Evolutionary conservation across 2,329 filamentous ascomycete species (phyloP).

Genomic region (Aschersonia sp.): DNA sequence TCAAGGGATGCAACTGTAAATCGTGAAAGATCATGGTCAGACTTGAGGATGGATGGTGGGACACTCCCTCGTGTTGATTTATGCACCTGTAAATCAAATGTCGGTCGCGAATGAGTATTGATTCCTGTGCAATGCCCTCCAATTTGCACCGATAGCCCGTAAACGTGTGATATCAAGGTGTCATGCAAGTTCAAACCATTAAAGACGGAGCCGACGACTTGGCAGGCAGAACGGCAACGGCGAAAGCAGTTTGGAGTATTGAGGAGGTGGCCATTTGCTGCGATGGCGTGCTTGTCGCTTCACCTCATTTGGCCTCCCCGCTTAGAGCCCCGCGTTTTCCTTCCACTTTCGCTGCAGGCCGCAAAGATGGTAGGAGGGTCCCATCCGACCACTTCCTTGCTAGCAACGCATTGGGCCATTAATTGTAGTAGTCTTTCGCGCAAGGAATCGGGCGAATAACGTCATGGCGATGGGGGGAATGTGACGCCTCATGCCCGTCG

Average conservation of each 20-base stretch:
- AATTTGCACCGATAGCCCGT: no score
- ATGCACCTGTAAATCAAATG: slow-evolving; percentile 17
- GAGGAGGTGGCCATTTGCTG: no score
- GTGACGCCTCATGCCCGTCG: no score
- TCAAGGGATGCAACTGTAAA: no score
- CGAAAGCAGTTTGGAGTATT: no score
- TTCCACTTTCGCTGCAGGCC: not conserved
- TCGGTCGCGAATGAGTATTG: slow-evolving; percentile 4
- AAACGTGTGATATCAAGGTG: not conserved
- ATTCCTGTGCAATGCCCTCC: not conserved
- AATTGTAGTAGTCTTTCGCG: not conserved
- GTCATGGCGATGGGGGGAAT: not conserved
- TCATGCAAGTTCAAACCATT: not conserved
- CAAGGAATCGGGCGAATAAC: not conserved
- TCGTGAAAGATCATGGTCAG: no score
- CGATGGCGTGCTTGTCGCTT: slow-evolving; percentile 5
- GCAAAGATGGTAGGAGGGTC: no score
- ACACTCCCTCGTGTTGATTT: no score
- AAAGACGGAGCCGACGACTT: no score
- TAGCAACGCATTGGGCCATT: not conserved
- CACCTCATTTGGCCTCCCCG: not conserved
- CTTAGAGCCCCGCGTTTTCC: not conserved
- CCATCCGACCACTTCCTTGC: no score
- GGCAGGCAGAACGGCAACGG: no score
- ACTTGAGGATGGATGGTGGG: no score